Evolutionary conservation across 2,329 filamentous ascomycete genomes (phyloP), one percentile per base, ranked within the genome.

Genomic region (Simplicillium aogashimaense): DNA sequence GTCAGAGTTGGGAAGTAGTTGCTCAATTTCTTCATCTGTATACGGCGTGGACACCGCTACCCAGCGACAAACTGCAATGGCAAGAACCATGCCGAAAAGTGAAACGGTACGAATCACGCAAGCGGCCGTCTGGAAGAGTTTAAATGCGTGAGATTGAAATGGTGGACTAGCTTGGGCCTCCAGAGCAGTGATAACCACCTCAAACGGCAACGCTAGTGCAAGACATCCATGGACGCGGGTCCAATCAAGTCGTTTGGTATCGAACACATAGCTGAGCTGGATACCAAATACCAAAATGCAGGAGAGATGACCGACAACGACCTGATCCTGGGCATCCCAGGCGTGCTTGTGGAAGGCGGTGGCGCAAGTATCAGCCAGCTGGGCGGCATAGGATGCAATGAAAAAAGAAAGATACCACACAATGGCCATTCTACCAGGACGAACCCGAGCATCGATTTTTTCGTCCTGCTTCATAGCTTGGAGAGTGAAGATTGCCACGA

Each of bases 201-300:
- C 82, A 29, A 75, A 71, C 12, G 66, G 49, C 7, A 81, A 57
- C 12, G 73, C 74, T 13, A 83, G 55, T 25, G 73, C 47, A 68
- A 80, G 83, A 11, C 75, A 74, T 14, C 77, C 79, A 46, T 74
- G 72, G 45, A 77, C 78, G 0, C 80, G 77, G 48, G 80, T 77
- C 68, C 77, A 81, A 9, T 76, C 66, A 3, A 69, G 65, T 38
- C 67, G 63, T 25, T 64, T 53, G 14, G 64, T 61, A 39, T 76
- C 71, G 3, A 66, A 59, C 12, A 83, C 64, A 15, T 67, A 67
- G 32, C 72, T 65, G 43, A 78, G 61, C 48, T 82, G 67, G 12
- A 80, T 68, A 3, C 75, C 71, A 56, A 81, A 86, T n/a, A 77
- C 65, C 20, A 85, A 58, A 35, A 78, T 65, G 40, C 76, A 81